Evolutionary conservation across 257 asterid species (phyloP).

Genomic region (Euphrasia confusa): DNA sequence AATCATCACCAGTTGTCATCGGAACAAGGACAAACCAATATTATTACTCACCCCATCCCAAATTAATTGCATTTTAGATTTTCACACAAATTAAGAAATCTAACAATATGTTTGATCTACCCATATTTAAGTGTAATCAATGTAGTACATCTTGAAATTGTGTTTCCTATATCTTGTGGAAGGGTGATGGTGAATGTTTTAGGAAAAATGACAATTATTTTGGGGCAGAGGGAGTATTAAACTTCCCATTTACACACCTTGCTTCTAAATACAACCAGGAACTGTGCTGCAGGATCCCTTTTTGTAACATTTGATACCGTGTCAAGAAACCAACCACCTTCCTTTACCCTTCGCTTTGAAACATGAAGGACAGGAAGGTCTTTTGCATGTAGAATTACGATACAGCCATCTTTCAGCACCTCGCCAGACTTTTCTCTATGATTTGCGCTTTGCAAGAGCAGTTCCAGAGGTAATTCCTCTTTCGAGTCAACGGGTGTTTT

Average conservation of each 20-base stretch:
- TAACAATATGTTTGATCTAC: too few relatives aligned
- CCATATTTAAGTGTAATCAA: too few relatives aligned
- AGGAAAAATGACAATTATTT: too few relatives aligned
- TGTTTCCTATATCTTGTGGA: too few relatives aligned
- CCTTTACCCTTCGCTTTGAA: conserved; percentile 85
- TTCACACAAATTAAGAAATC: too few relatives aligned
- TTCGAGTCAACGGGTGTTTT: conserved; percentile 58
- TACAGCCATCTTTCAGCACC: conserved; percentile 77
- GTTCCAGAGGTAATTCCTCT: conserved; percentile 38
- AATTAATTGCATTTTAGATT: too few relatives aligned
- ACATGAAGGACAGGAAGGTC: conserved; percentile 73
- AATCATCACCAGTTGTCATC: neutral
- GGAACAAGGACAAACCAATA: too few relatives aligned
- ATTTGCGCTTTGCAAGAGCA: conserved; percentile 24
- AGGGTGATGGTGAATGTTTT: too few relatives aligned
- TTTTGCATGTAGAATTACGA: conserved; percentile 77
- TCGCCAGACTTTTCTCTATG: conserved; percentile 52
- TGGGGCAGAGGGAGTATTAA: neutral
- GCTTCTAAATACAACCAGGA: conserved; percentile 78
- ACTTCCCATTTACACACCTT: conserved; percentile 50
- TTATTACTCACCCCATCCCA: too few relatives aligned
- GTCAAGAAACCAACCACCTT: conserved; percentile 99
- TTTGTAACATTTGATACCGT: conserved; percentile 74
- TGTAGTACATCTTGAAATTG: too few relatives aligned
- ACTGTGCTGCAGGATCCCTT: conserved; percentile 99